Evolutionary conservation across 257 asterid genomes (phyloP).

Genomic region (Fraxinus quadrangulata): DNA sequence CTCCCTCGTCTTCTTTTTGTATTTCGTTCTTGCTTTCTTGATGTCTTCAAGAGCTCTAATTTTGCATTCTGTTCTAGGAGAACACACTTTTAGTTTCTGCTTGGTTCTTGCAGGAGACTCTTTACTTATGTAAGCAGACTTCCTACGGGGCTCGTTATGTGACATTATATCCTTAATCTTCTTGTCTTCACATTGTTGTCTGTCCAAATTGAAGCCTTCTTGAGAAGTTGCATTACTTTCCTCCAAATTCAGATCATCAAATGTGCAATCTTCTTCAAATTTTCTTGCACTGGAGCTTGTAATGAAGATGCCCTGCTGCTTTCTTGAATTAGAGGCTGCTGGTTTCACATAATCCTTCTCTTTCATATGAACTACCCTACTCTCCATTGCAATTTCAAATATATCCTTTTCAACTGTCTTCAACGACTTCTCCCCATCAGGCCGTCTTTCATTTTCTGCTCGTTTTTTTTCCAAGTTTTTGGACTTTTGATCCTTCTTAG

Average conservation of each 20-base stretch:
- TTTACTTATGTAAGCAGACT: constrained; percentile 29
- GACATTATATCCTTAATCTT: constrained; percentile 23
- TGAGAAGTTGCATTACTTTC: not conserved
- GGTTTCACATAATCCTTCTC: too few relatives aligned
- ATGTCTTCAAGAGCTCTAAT: constrained; percentile 61
- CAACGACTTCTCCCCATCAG: constrained; percentile 11
- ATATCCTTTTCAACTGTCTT: constrained; percentile 33
- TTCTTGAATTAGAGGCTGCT: too few relatives aligned
- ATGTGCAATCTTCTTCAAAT: not conserved
- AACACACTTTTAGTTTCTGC: constrained; percentile 37
- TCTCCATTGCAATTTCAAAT: constrained; percentile 26
- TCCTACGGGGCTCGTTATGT: constrained; percentile 28
- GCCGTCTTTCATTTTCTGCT: constrained; percentile 16
- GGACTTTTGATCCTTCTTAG: constrained; percentile 24
- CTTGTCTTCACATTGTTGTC: constrained; percentile 23
- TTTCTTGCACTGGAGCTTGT: constrained; percentile 1
- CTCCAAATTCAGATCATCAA: not conserved
- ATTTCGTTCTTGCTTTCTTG: constrained; percentile 56
- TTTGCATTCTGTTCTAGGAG: constrained; percentile 70
- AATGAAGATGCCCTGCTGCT: not conserved
- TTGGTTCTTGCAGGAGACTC: constrained; percentile 31
- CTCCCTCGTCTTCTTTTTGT: constrained; percentile 38
- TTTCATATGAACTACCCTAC: too few relatives aligned
- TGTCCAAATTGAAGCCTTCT: constrained; percentile 3
- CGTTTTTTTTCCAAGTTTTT: constrained; percentile 24